Evolutionary conservation across 768 basidiomycete genomes (phyloP), one percentile per base, ranked within the genome.

Genomic region (Galerina marginata): DNA sequence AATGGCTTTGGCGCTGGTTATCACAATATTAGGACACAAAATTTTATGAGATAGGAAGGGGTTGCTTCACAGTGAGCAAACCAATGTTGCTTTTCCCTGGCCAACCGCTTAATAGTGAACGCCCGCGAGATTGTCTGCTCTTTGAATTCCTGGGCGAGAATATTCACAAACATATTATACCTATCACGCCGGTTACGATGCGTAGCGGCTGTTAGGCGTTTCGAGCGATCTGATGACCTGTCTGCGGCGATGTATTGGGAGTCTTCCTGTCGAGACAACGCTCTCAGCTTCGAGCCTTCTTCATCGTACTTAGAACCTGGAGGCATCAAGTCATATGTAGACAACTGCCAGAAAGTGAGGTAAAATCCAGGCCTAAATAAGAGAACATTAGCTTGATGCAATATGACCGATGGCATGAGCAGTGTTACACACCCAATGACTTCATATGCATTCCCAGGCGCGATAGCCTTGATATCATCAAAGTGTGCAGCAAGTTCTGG

Each of bases 291-390:
- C 25, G 83, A 80, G 33, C 86, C 84, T 68, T 95, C 91, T 68
- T 92, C 89, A 46, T 92, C 88, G 62, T 99, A 99, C 60, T 85
- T 86, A 6, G 85, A 69, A 15, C 82, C 79, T 0, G 96, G 95
- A 11, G 92, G 90, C 0, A 86, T 77, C 37, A 99, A 81, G 73
- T 99, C 97, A 68, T 95, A 93, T 37, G 91, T 90, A 0, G 93
- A 91, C 53, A 99, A 75, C 72, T 98, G 96, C 97, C 97, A 99
- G 77, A 98, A 99, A 2, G 96, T 95, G 47, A 93, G 75, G 69
- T 95, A 98, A 77, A 99, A 99, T 2, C 88, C 91, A 29, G 95
- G 89, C 3, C 96, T 97, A 45, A 56, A 11, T 23, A 59, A 64
- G 50, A 23, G 65, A 54, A 43, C 16, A 56, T 58, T 11, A 38